Evolutionary conservation across 768 basidiomycete genomes (phyloP).

Genomic region (Scleroderma bovista): DNA sequence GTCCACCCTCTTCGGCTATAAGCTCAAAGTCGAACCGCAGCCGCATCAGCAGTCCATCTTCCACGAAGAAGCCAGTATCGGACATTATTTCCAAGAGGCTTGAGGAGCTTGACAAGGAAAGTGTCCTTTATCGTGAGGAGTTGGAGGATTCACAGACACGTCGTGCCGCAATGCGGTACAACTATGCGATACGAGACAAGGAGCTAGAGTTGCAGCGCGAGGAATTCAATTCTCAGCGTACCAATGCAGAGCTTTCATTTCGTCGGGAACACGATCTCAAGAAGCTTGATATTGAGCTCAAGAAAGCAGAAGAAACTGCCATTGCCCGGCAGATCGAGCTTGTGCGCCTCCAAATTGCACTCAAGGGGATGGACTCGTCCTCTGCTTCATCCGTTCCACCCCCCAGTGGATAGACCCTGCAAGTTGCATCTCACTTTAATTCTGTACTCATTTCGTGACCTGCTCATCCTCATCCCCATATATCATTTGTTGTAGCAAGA

Average conservation of each 20-base stretch:
- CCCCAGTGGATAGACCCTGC: background rate
- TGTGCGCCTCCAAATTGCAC: background rate
- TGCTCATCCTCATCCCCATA: background rate
- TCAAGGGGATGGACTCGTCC: background rate
- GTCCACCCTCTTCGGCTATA: background rate
- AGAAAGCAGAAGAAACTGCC: background rate
- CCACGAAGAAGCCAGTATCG: background rate
- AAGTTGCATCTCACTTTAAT: background rate
- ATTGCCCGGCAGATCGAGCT: background rate
- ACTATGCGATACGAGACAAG: slow-evolving; percentile 3
- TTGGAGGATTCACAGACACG: background rate
- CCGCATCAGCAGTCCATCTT: background rate
- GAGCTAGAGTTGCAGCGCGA: slow-evolving; percentile 3
- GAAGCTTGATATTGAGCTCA: slow-evolving; percentile 1
- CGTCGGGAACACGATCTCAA: slow-evolving; percentile 1
- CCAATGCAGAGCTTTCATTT: slow-evolving; percentile 1
- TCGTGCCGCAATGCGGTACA: background rate
- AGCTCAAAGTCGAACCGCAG: background rate
- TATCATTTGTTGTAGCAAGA: background rate
- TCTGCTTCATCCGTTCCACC: background rate
- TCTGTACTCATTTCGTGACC: background rate
- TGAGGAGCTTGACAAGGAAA: slow-evolving; percentile 3
- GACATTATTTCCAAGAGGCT: background rate
- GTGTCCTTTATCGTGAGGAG: background rate
- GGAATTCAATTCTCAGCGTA: background rate